These are phyloP conservation scores for Trichocladium uniseriatum DNA, from an alignment of 495 filamentous ascomycete genomes.

Conservation along the genomic window DNA sequence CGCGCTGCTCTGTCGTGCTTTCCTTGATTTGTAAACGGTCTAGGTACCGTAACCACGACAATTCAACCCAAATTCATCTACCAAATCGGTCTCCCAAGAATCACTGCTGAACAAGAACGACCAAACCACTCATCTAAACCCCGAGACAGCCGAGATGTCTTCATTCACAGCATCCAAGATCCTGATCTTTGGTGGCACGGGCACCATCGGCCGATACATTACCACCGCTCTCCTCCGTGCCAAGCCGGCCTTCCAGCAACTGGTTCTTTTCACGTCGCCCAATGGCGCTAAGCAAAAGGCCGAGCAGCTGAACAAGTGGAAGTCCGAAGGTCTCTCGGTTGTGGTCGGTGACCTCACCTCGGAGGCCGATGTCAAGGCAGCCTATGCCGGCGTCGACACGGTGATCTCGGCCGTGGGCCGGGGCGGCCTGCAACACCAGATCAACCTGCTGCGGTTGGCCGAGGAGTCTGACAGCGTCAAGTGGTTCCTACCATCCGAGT, in stretches of 20 bases:
- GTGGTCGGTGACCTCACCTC: conserved; percentile 52
- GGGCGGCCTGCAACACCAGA: conserved; percentile 47
- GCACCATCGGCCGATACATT: conserved; percentile 58
- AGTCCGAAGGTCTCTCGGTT: conserved; percentile 43
- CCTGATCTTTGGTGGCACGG: conserved; percentile 63
- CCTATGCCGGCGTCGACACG: conserved; percentile 54
- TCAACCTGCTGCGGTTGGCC: conserved; percentile 50
- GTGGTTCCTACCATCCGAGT: conserved; percentile 65
- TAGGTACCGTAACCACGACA: neutral
- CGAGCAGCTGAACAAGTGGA: conserved; percentile 38
- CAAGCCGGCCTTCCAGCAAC: conserved; percentile 39
- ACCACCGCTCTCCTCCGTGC: conserved; percentile 46
- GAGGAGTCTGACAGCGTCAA: conserved; percentile 46
- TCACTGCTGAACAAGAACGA: too few relatives aligned
- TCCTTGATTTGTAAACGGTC: neutral
- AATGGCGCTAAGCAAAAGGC: conserved; percentile 42
- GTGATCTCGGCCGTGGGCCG: conserved; percentile 57
- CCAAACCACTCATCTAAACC: too few relatives aligned
- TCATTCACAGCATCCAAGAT: conserved; percentile 39
- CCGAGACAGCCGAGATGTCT: conserved; percentile 16
- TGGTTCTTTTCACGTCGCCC: conserved; percentile 57
- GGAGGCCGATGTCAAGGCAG: conserved; percentile 41
- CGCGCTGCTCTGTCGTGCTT: neutral
- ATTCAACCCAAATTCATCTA: neutral
- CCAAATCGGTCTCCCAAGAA: too few relatives aligned